Evolutionary conservation across 768 basidiomycete species (phyloP).

Genomic region (Leccinum imitatum): DNA sequence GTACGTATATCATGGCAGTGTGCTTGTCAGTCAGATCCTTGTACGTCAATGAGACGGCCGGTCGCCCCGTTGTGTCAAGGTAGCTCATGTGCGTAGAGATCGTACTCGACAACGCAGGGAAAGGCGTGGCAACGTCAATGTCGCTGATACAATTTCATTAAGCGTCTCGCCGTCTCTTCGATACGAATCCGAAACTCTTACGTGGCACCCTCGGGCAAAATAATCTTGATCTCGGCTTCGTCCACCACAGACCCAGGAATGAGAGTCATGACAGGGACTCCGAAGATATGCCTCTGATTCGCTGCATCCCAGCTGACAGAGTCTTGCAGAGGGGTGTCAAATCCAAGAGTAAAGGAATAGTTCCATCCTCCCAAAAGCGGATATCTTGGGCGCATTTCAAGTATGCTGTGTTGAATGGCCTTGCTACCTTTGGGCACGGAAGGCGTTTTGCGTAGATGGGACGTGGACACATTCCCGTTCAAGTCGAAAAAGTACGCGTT

Average conservation of each 20-base stretch:
- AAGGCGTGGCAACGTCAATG: constrained; percentile 73
- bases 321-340: constrained; percentile 83
- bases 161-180: constrained; percentile 4
- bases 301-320: constrained; percentile 62
- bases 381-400: constrained; percentile 88
- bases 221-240: constrained; percentile 72
- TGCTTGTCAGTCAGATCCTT: constrained; percentile 77
- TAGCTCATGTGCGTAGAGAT: constrained; percentile 79
- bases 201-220: constrained; percentile 95
- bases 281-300: constrained; percentile 67
- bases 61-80: constrained; percentile 89
- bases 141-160: constrained; percentile 50
- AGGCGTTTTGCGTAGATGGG: constrained; percentile 70
- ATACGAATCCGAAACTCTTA: constrained; percentile 42
- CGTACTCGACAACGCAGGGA: constrained; percentile 62
- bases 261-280: constrained; percentile 83
- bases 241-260: constrained; percentile 80
- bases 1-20: constrained; percentile 75
- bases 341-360: constrained; percentile 92
- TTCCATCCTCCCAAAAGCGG: constrained; percentile 98
- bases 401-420: constrained; percentile 55
- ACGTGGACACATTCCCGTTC: constrained; percentile 96
- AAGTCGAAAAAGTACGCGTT: constrained; percentile 88
- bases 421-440: constrained; percentile 58
- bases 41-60: constrained; percentile 72